These are phyloP conservation scores for Lycium ferocissimum DNA, from an alignment of 257 asterid genomes.

Conservation along the genomic window DNA sequence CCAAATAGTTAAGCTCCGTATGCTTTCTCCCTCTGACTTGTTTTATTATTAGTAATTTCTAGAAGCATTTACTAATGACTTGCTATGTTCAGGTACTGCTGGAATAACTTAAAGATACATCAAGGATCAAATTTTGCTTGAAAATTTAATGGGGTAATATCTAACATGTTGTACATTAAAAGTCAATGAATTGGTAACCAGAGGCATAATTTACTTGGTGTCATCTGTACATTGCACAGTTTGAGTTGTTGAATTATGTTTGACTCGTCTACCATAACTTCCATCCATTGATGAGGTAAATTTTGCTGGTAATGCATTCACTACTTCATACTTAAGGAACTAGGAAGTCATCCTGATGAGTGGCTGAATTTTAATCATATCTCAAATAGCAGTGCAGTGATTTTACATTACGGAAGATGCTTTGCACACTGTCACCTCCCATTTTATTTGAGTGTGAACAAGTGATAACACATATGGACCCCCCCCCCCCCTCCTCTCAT, in stretches of 20 bases:
- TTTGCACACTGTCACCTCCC: not conserved
- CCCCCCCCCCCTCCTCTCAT: not conserved
- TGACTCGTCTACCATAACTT: not conserved
- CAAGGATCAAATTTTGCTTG: conserved; percentile 20
- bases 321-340: not conserved
- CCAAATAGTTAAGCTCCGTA: conserved; percentile 22
- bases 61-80: not conserved
- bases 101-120: conserved; percentile 31
- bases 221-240: conserved; percentile 1
- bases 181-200: conserved; percentile 10
- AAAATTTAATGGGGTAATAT: not conserved
- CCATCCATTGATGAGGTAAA: not conserved
- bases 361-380: not conserved
- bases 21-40: conserved; percentile 19
- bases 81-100: conserved; percentile 30
- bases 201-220: not conserved
- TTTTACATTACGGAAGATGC: not conserved
- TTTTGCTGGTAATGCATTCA: not conserved
- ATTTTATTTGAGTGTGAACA: not conserved
- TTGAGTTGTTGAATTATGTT: not conserved
- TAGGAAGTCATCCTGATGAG: not conserved
- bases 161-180: conserved; percentile 21
- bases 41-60: not conserved
- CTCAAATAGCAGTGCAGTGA: not conserved
- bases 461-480: not conserved